Evolutionary conservation across 352 stramenopile genomes (phyloP).

Genomic region (Globisporangium parvum): DNA sequence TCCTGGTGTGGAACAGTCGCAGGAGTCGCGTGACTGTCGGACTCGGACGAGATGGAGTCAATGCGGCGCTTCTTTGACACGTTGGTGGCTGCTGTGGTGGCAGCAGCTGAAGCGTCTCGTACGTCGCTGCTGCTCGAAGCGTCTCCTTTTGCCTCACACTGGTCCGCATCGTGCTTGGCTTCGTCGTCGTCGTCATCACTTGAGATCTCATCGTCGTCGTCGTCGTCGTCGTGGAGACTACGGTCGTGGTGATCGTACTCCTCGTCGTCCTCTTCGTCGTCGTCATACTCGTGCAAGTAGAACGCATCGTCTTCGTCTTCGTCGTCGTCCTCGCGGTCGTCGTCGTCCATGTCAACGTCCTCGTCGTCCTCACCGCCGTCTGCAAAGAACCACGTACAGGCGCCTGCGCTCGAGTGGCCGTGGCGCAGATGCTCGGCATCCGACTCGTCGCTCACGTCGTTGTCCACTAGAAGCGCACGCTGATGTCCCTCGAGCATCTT

Average conservation of each 20-base stretch:
- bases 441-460: constrained; percentile 50
- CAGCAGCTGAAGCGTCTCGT: no score
- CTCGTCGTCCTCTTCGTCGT: constrained; percentile 27
- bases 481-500: constrained; percentile 55
- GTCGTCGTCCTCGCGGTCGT: constrained; percentile 47
- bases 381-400: constrained; percentile 34
- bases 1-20: neutral
- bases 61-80: constrained; percentile 22
- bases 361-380: constrained; percentile 41
- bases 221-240: constrained; percentile 9
- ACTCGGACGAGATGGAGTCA: constrained; percentile 28
- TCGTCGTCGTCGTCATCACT: constrained; percentile 20
- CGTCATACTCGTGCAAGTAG: constrained; percentile 56
- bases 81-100: no score
- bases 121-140: neutral
- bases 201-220: constrained; percentile 23
- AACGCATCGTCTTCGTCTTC: constrained; percentile 37
- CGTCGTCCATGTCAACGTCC: constrained; percentile 34
- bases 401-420: constrained; percentile 10
- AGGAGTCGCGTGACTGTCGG: constrained; percentile 3
- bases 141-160: neutral
- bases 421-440: constrained; percentile 25
- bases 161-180: constrained; percentile 1
- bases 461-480: constrained; percentile 16
- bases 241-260: constrained; percentile 25